Percentiles rank a stretch among this genome's conserved stretches.
Evolutionary conservation across 2,329 filamentous ascomycete species (phyloP).

Genomic region (Zasmidium cellare): DNA sequence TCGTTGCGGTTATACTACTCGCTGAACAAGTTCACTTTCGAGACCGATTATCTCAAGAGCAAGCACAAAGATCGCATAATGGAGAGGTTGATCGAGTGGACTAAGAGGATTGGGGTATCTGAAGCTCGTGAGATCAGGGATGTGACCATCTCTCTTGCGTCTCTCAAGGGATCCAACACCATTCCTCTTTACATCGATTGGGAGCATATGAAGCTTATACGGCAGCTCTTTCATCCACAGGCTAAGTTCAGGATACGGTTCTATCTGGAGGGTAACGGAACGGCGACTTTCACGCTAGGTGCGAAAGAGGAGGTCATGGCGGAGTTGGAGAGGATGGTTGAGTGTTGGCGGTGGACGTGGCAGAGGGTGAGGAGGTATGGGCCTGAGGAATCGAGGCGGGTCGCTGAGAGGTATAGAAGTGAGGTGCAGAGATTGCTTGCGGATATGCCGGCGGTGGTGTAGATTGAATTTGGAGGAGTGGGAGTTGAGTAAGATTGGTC

Average conservation of each 20-base stretch:
- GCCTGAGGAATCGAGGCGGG: constrained; percentile 11
- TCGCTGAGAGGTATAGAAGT: constrained; percentile 17
- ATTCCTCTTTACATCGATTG: constrained; percentile 16
- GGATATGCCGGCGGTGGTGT: constrained; percentile 20
- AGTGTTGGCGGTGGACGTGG: constrained; percentile 17
- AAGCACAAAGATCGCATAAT: constrained; percentile 17
- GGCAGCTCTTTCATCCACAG: constrained; percentile 19
- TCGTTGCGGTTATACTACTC: constrained; percentile 20
- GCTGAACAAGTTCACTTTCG: constrained; percentile 20
- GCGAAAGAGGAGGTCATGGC: constrained; percentile 9
- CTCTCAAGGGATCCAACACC: constrained; percentile 15
- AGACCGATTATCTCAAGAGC: constrained; percentile 24
- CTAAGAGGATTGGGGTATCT: constrained; percentile 7
- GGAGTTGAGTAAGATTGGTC: background rate
- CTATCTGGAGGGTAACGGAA: constrained; percentile 18
- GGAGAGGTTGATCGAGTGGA: constrained; percentile 12
- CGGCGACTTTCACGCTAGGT: constrained; percentile 17
- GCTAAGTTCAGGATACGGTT: constrained; percentile 17
- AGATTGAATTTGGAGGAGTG: background rate
- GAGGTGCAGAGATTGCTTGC: constrained; percentile 19
- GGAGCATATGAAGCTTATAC: constrained; percentile 16
- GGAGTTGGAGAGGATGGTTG: constrained; percentile 18
- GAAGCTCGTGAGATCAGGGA: constrained; percentile 21
- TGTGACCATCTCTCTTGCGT: constrained; percentile 20
- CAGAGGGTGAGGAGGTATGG: constrained; percentile 18